Conservation (phyloP, 257 asterid genomes). For the Pogostemon cablin region DNA sequence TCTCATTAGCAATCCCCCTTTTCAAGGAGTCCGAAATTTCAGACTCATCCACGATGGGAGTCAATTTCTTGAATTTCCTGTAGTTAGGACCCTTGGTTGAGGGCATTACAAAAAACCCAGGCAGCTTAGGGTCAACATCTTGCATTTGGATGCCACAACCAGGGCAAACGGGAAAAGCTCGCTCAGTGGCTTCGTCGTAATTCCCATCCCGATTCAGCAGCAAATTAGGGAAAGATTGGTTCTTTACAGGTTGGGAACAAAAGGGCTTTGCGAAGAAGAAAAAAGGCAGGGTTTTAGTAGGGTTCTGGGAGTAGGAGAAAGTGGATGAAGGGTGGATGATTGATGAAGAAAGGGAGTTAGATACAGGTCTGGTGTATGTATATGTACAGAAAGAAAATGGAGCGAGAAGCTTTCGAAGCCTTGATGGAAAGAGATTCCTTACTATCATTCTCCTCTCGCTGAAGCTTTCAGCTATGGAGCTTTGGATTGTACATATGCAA, state of each 20-base stretch:
- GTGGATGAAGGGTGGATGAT: constrained; percentile 27
- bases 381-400: constrained; percentile 42
- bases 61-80: constrained; percentile 55
- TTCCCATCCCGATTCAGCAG: constrained; percentile 74
- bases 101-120: constrained; percentile 61
- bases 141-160: constrained; percentile 92
- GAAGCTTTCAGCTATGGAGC: constrained; percentile 33
- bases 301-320: constrained; percentile 46
- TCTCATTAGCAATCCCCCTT: constrained; percentile 59
- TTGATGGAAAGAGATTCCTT: constrained; percentile 54
- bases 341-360: constrained; percentile 28
- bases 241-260: constrained; percentile 45
- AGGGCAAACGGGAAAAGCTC: constrained; percentile 56
- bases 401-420: constrained; percentile 52
- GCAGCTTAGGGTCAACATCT: constrained; percentile 64
- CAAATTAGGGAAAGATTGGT: constrained; percentile 30
- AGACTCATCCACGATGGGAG: constrained; percentile 56
- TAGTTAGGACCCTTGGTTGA: constrained; percentile 46
- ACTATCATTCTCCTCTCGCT: constrained; percentile 42
- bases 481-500: constrained; percentile 2
- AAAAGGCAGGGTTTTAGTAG: constrained; percentile 53
- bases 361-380: constrained; percentile 37
- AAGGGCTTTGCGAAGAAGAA: constrained; percentile 41
- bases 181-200: constrained; percentile 57
- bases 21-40: constrained; percentile 65